Conservation (phyloP, 441 rosid species). For the Jatropha multifida region DNA sequence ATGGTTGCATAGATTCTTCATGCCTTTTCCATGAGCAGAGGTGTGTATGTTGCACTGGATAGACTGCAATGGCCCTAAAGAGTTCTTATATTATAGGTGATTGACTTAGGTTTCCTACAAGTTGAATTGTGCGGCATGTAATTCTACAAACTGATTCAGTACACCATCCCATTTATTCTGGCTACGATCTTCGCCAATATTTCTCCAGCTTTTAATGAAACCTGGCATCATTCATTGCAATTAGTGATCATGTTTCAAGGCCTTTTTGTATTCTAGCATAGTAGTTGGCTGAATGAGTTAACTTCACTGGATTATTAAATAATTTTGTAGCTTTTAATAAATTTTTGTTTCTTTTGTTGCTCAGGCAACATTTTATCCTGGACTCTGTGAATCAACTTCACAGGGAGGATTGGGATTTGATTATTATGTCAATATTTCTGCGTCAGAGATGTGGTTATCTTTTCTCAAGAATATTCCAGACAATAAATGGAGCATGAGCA, state of each 20-base stretch:
- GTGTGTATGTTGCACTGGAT: not conserved
- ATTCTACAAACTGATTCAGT: not conserved
- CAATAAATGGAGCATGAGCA: slow-evolving; percentile 91
- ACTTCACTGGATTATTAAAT: not conserved
- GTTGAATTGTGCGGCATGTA: not conserved
- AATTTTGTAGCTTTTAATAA: slow-evolving; percentile 10
- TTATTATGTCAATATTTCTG: slow-evolving; percentile 83
- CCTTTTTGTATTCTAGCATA: not conserved
- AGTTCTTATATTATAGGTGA: not conserved
- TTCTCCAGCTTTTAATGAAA: not conserved
- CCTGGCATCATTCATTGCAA: not conserved
- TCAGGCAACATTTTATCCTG: slow-evolving; percentile 91
- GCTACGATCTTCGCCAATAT: not conserved
- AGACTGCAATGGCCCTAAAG: not conserved
- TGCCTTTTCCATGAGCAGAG: not conserved
- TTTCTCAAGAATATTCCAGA: slow-evolving; percentile 67
- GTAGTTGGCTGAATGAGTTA: not conserved
- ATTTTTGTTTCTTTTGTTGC: slow-evolving; percentile 22
- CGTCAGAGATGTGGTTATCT: slow-evolving; percentile 92
- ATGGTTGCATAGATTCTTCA: not conserved
- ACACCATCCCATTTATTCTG: not conserved
- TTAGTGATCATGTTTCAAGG: slow-evolving; percentile 1
- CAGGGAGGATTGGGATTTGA: slow-evolving; percentile 98
- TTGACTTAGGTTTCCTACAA: not conserved
- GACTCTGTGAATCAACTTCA: slow-evolving; percentile 84